These are phyloP conservation scores for Aureobasidium subglaciale DNA, from an alignment of 2,329 filamentous ascomycete genomes.

Conservation along the genomic window DNA sequence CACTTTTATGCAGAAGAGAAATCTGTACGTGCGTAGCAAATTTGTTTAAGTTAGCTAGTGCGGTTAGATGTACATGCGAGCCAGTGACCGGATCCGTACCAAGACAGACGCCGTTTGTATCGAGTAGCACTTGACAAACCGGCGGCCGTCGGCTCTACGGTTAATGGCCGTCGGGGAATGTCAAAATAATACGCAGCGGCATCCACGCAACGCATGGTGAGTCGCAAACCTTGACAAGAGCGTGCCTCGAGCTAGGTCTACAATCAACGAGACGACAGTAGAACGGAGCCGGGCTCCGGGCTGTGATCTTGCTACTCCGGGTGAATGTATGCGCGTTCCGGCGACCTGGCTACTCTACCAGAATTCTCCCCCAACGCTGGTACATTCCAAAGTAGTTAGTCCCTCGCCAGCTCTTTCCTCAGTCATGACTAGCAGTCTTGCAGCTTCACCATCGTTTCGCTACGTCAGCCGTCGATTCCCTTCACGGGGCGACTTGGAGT, in stretches of 20 bases:
- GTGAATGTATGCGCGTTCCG: not conserved
- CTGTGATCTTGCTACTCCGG: not conserved
- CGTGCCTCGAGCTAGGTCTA: not conserved
- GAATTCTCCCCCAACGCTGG: not conserved
- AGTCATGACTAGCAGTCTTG: not conserved
- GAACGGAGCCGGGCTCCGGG: not conserved
- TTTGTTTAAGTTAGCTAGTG: conserved; percentile 3
- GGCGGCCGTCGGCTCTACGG: not conserved
- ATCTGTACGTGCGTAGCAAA: conserved; percentile 4
- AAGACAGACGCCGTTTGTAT: conserved; percentile 10
- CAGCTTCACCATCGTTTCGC: conserved; percentile 1
- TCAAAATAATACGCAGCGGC: not conserved
- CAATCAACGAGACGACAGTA: not conserved
- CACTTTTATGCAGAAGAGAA: not conserved
- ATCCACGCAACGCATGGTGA: not conserved
- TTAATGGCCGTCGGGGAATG: not conserved
- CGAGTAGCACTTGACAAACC: not conserved
- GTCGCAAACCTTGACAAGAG: not conserved
- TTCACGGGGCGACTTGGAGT: too few relatives aligned
- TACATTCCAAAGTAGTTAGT: not conserved
- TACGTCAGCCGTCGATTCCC: not conserved
- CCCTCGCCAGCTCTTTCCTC: conserved; percentile 2
- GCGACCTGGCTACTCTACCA: not conserved
- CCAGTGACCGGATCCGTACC: conserved; percentile 6
- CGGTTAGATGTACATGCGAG: conserved; percentile 4